Percentiles rank a stretch among this genome's conserved stretches.
phyloP scores from a whole-genome alignment of 441 rosid genomes.

The Erodium moschatum region DNA sequence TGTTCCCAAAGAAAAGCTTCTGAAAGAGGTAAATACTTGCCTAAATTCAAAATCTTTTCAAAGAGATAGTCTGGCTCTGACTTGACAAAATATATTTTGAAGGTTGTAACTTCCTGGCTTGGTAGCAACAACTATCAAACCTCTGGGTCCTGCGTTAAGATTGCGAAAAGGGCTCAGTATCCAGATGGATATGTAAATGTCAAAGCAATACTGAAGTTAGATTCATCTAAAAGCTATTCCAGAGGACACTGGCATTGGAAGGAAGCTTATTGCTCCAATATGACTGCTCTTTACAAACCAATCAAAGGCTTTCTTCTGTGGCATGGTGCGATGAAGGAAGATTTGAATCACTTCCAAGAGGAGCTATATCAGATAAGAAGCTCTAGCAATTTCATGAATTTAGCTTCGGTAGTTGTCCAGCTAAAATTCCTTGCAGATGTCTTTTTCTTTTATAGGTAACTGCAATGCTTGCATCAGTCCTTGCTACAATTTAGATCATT shows the following conservation, averaged over 20 bases:
- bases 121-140: slow-evolving; percentile 24
- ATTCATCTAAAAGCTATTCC: slow-evolving; percentile 21
- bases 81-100: slow-evolving; percentile 21
- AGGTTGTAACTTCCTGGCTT: slow-evolving; percentile 63
- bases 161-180: slow-evolving; percentile 19
- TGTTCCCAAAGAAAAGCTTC: slow-evolving; percentile 35
- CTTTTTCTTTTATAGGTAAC: slow-evolving; percentile 65
- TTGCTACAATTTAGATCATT: no score
- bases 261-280: slow-evolving; percentile 18
- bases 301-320: slow-evolving; percentile 41
- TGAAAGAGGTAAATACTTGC: slow-evolving; percentile 44
- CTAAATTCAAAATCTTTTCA: slow-evolving; percentile 17
- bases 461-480: not conserved
- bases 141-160: slow-evolving; percentile 20
- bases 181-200: slow-evolving; percentile 22
- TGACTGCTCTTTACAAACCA: slow-evolving; percentile 26
- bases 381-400: slow-evolving; percentile 28
- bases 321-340: slow-evolving; percentile 52
- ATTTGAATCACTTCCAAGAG: slow-evolving; percentile 45
- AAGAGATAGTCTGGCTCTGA: slow-evolving; percentile 22
- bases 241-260: slow-evolving; percentile 30
- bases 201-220: slow-evolving; percentile 24
- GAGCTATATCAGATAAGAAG: slow-evolving; percentile 32
- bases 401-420: slow-evolving; percentile 34
- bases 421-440: slow-evolving; percentile 62